Conservation (phyloP, 164 flowering plant genomes). For the Stephania yunnanensis region DNA sequence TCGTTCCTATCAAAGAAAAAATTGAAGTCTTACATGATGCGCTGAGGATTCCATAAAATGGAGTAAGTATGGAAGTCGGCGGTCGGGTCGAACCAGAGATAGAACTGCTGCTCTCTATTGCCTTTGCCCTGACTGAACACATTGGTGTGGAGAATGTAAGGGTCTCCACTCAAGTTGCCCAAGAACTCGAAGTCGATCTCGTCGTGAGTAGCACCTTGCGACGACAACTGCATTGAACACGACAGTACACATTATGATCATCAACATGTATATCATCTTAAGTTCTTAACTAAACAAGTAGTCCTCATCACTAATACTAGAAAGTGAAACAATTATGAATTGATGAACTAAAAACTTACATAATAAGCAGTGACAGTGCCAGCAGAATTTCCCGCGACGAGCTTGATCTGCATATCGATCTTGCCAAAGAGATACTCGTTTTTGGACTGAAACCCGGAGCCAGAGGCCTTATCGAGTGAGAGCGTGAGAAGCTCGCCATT, state of each 20-base stretch:
- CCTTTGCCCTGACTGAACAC: slow-evolving; percentile 14
- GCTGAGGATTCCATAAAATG: slow-evolving; percentile 43
- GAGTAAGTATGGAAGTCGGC: slow-evolving; percentile 18
- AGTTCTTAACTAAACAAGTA: too few species aligned
- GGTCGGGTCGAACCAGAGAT: slow-evolving; percentile 61
- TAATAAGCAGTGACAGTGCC: slow-evolving; percentile 60
- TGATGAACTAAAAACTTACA: slow-evolving; percentile 19
- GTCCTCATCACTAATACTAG: too few species aligned
- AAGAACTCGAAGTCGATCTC: slow-evolving; percentile 51
- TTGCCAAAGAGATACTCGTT: slow-evolving; percentile 34
- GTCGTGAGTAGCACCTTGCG: slow-evolving; percentile 22
- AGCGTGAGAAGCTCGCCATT: slow-evolving; percentile 41
- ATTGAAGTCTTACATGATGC: slow-evolving; percentile 34
- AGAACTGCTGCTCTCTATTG: slow-evolving; percentile 29
- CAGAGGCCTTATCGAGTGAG: slow-evolving; percentile 40
- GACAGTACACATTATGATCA: background rate
- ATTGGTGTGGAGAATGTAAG: slow-evolving; percentile 15
- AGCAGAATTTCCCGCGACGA: slow-evolving; percentile 56
- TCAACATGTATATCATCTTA: background rate
- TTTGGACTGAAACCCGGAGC: slow-evolving; percentile 53
- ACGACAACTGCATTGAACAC: slow-evolving; percentile 23
- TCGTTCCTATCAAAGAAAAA: too few species aligned
- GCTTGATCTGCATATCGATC: slow-evolving; percentile 55
- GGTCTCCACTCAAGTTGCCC: slow-evolving; percentile 30
- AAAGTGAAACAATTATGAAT: too few species aligned